Evolutionary conservation across 805 yeast species (phyloP).

Genomic region (Saccharomycopsis fermentans): DNA sequence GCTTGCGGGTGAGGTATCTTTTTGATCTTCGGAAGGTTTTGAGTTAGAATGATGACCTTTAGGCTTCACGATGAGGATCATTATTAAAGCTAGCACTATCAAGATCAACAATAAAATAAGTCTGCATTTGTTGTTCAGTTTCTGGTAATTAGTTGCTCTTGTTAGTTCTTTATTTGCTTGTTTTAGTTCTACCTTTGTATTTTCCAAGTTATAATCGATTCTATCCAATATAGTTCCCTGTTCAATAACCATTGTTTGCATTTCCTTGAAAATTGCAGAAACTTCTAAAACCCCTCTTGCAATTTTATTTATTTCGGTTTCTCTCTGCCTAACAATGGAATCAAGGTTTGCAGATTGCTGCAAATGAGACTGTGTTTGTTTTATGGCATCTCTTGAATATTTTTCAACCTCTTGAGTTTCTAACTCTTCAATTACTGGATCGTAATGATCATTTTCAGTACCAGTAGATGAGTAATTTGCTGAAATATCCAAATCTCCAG

Average conservation of each 20-base stretch:
- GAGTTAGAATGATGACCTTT: background rate
- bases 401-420: slow-evolving; percentile 35
- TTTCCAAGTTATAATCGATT: slow-evolving; percentile 83
- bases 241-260: slow-evolving; percentile 85
- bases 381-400: slow-evolving; percentile 43
- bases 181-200: slow-evolving; percentile 66
- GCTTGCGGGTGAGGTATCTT: background rate
- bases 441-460: slow-evolving; percentile 12
- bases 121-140: slow-evolving; percentile 84
- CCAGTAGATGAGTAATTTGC: slow-evolving; percentile 21
- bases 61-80: slow-evolving; percentile 11
- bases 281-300: slow-evolving; percentile 94
- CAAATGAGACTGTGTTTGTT: slow-evolving; percentile 34
- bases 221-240: slow-evolving; percentile 92
- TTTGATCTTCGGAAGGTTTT: background rate
- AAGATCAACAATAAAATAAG: slow-evolving; percentile 64
- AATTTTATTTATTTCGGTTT: slow-evolving; percentile 77
- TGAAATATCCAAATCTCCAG: slow-evolving; percentile 20
- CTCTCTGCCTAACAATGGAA: slow-evolving; percentile 46
- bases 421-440: slow-evolving; percentile 26
- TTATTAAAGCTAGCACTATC: slow-evolving; percentile 50
- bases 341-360: slow-evolving; percentile 21
- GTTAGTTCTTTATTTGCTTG: slow-evolving; percentile 69
- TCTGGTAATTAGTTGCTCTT: slow-evolving; percentile 73
- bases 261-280: slow-evolving; percentile 83